Evolutionary conservation across 345 rosid species (phyloP).

Genomic region (Syzygium aromaticum): DNA sequence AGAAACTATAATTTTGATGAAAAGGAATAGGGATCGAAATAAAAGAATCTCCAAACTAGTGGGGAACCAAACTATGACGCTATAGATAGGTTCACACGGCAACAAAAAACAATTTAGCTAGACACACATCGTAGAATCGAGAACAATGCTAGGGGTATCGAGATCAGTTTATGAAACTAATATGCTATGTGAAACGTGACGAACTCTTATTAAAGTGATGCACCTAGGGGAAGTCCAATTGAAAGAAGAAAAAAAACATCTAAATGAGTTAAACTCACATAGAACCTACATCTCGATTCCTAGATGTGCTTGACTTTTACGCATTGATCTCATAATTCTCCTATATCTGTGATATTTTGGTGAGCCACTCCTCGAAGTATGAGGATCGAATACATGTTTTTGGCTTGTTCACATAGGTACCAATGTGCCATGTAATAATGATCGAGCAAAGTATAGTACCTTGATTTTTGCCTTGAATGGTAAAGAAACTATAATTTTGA

Average conservation of each 20-base stretch:
- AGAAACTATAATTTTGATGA: not conserved
- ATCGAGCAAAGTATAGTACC: not conserved
- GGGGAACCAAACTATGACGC: not conserved
- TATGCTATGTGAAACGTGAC: not conserved
- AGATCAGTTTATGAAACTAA: not conserved
- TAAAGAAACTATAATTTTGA: not conserved
- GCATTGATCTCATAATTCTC: not conserved
- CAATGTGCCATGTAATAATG: not conserved
- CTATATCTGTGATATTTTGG: not conserved
- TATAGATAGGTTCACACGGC: too few species aligned
- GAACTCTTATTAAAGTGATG: not conserved
- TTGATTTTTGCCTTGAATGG: not conserved
- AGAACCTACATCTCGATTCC: not conserved
- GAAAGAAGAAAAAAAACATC: not conserved
- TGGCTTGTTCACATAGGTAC: not conserved
- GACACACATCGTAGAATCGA: not conserved
- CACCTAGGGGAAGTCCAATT: not conserved
- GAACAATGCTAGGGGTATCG: not conserved
- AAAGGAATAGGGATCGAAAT: not conserved
- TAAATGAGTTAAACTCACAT: not conserved
- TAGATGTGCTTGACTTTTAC: not conserved
- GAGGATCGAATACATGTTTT: not conserved
- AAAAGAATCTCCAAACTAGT: not conserved
- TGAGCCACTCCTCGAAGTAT: not conserved
- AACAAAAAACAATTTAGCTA: not conserved